Conservation (phyloP, 2,329 filamentous ascomycete species). For the Colletotrichum sp. region DNA sequence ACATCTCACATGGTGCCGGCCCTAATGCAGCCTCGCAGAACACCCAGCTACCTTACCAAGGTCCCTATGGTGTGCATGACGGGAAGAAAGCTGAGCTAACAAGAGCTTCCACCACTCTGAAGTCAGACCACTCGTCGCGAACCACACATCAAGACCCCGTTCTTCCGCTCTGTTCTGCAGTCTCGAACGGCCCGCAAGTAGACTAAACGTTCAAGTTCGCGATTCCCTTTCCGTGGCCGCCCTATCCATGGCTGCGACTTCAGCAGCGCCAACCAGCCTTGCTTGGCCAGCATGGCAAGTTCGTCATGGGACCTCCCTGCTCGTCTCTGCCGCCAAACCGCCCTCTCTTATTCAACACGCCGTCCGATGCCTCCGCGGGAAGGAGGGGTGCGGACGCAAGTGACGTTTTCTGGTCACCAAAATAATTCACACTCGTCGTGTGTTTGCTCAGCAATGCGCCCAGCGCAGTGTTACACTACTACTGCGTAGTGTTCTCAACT, state of each 20-base stretch:
- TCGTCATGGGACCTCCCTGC: constrained; percentile 6
- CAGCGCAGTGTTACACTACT: not conserved
- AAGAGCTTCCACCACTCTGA: not conserved
- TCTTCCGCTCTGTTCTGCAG: not conserved
- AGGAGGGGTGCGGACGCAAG: not conserved
- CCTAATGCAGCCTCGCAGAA: not conserved
- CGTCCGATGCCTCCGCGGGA: not conserved
- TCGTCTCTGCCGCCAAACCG: not conserved
- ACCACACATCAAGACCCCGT: not conserved
- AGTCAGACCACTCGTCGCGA: not conserved
- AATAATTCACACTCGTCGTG: not conserved
- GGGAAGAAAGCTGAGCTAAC: not conserved
- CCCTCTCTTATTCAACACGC: not conserved
- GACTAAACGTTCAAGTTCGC: not conserved
- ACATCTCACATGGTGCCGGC: not conserved
- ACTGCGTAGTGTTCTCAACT: not conserved
- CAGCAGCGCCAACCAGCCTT: constrained; percentile 1
- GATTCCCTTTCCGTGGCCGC: not conserved
- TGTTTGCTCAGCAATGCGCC: not conserved
- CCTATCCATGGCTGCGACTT: not conserved
- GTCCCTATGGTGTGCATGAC: not conserved
- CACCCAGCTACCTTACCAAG: not conserved
- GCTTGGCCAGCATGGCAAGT: constrained; percentile 2
- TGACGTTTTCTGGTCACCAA: not conserved
- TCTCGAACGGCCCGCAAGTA: constrained; percentile 1